phyloP scores from a whole-genome alignment of 768 basidiomycete species.

The Collybia sp. region DNA sequence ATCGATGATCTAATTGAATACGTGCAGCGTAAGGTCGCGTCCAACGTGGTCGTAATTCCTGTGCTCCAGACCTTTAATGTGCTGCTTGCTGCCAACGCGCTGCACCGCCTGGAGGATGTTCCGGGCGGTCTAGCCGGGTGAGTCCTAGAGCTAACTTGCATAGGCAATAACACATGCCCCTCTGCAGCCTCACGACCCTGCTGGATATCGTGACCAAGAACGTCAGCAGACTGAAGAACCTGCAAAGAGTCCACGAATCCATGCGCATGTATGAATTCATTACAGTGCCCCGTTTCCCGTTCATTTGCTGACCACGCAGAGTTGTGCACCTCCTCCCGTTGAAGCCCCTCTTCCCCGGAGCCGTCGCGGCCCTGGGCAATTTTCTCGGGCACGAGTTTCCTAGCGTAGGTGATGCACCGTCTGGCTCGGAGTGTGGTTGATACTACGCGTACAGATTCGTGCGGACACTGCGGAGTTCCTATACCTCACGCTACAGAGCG shows the following conservation, averaged over 20 bases:
- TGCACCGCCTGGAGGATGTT: conserved; percentile 44
- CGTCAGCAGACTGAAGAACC: conserved; percentile 68
- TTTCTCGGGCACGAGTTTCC: conserved; percentile 84
- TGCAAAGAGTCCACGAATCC: conserved; percentile 74
- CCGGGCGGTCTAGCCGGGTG: conserved; percentile 50
- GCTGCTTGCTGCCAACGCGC: conserved; percentile 63
- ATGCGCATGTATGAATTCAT: conserved; percentile 71
- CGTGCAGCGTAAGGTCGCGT: conserved; percentile 46
- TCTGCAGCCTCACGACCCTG: conserved; percentile 46
- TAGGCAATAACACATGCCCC: neutral
- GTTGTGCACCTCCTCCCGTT: conserved; percentile 60
- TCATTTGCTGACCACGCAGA: conserved; percentile 29
- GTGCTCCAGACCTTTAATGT: conserved; percentile 71
- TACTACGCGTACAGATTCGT: conserved; percentile 54
- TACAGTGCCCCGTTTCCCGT: conserved; percentile 1
- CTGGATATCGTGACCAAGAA: conserved; percentile 57
- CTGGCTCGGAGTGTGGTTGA: conserved; percentile 6
- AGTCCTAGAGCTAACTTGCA: conserved; percentile 12
- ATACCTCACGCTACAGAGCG: conserved; percentile 71
- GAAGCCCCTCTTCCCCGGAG: conserved; percentile 36
- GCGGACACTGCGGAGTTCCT: conserved; percentile 78
- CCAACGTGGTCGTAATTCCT: conserved; percentile 79
- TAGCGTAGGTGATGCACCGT: conserved; percentile 44
- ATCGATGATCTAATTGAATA: conserved; percentile 53
- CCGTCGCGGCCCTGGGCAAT: conserved; percentile 38